Conservation (phyloP, 495 filamentous ascomycete genomes). For the Aspergillus cristatus region DNA sequence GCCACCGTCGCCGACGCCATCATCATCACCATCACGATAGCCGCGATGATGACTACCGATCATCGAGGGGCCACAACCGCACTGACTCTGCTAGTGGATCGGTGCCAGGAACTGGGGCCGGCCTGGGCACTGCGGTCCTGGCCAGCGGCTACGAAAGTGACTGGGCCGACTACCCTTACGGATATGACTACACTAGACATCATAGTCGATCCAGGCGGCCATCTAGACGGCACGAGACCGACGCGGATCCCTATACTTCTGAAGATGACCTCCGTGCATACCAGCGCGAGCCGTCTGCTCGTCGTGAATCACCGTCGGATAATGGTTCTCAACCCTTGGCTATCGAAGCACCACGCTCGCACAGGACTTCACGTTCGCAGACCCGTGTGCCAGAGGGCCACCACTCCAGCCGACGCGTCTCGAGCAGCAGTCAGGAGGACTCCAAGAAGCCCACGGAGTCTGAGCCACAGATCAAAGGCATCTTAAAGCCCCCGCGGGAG, state of each 20-base stretch:
- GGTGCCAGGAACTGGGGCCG: slow-evolving; percentile 16
- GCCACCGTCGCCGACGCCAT: slow-evolving; percentile 17
- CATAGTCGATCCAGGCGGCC: slow-evolving; percentile 21
- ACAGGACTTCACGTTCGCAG: slow-evolving; percentile 17
- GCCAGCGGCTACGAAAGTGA: slow-evolving; percentile 22
- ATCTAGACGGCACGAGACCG: slow-evolving; percentile 23
- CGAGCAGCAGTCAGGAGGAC: slow-evolving; percentile 10
- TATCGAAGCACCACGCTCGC: slow-evolving; percentile 5
- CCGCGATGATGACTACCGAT: slow-evolving; percentile 22
- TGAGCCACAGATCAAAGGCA: slow-evolving; percentile 50
- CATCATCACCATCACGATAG: slow-evolving; percentile 19
- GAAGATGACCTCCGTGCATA: slow-evolving; percentile 33
- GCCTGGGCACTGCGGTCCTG: slow-evolving; percentile 34
- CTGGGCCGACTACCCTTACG: slow-evolving; percentile 5
- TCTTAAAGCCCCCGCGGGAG: slow-evolving; percentile 59
- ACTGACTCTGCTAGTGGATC: slow-evolving; percentile 5
- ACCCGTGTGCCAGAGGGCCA: slow-evolving; percentile 11
- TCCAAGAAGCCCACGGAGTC: slow-evolving; percentile 25
- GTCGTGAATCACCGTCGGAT: too few relatives aligned
- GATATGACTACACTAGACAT: slow-evolving; percentile 3
- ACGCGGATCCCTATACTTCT: slow-evolving; percentile 24
- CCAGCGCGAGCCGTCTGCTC: slow-evolving; percentile 21
- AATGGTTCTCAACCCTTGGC: slow-evolving; percentile 10
- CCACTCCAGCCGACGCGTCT: not conserved
- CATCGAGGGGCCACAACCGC: slow-evolving; percentile 10